Conservation (phyloP, 2,329 filamentous ascomycete genomes). For the Pseudocercospora vitis region DNA sequence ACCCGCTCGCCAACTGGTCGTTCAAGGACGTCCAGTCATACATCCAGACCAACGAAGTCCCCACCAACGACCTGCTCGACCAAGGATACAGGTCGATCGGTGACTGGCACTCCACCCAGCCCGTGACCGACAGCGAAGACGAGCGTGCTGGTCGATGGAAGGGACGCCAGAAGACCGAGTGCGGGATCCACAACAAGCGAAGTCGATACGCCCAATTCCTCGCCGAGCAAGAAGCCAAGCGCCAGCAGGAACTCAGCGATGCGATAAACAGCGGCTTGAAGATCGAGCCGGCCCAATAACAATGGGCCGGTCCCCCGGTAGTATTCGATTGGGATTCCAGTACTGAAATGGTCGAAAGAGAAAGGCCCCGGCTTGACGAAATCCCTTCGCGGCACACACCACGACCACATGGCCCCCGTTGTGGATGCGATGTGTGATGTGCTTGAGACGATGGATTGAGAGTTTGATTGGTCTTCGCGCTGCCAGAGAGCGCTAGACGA, state of each 20-base stretch:
- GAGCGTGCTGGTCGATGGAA: constrained; percentile 97
- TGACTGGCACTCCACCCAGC: constrained; percentile 95
- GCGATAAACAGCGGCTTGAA: constrained; percentile 38
- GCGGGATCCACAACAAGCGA: constrained; percentile 97
- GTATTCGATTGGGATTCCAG: constrained; percentile 7
- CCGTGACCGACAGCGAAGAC: constrained; percentile 87
- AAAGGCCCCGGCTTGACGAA: constrained; percentile 8
- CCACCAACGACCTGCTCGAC: constrained; percentile 90
- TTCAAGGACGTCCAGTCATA: constrained; percentile 89
- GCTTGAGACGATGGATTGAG: constrained; percentile 18
- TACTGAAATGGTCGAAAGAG: constrained; percentile 3
- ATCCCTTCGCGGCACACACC: constrained; percentile 6
- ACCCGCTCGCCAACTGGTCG: constrained; percentile 90
- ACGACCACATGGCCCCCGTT: too few relatives aligned
- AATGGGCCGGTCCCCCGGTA: too few relatives aligned
- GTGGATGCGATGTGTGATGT: too few relatives aligned
- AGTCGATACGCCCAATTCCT: constrained; percentile 88
- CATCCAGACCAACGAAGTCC: constrained; percentile 80
- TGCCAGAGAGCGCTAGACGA: constrained; percentile 6
- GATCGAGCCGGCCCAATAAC: constrained; percentile 33
- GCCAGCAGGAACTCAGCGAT: constrained; percentile 54
- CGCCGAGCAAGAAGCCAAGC: constrained; percentile 69
- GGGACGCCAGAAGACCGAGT: constrained; percentile 93
- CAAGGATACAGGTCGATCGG: constrained; percentile 96
- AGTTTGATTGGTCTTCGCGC: constrained; percentile 3